Base-by-base conservation (phyloP, 768 basidiomycete species). In the Xerocomellus dryophilus region DNA sequence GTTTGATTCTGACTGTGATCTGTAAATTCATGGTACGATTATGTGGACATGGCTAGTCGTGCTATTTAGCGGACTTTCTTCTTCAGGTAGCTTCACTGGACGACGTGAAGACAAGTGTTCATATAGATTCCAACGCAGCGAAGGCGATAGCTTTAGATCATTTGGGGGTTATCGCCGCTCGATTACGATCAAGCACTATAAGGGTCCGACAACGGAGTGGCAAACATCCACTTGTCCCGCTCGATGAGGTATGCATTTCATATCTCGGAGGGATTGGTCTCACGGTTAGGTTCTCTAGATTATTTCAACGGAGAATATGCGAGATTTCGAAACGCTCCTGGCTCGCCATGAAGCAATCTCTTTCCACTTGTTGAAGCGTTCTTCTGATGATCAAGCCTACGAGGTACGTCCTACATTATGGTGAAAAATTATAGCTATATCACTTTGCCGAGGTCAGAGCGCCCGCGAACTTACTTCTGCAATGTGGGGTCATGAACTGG, bases 121-220 rank as follows among this genome's bases (percentile, higher is more conserved):
- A 80, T 34, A 73, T 74, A 23, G 97, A 98, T 64, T 83, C 78
- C 35, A 94, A 90, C 61, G 91, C 92, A 0, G 85, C 88, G 0
- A 96, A 94, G 69, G 85, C 84, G 1, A 85, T 97, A 58, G 91
- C 94, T 0, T 76, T 98, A 34, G 97, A 99, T 66, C 92, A 98
- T 70, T 76, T 99, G 0, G 97, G 97, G 10, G 79, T 86, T n/a
- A 91, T 99, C 48, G 94, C 90, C 21, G 89, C 93, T 5, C 82
- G 84, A 39, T 79, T 98, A 39, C 81, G 89, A 31, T 73, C 80
- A 0, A 85, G 81, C 35, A 72, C 74, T 47, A 69, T 85, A 42
- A 77, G 64, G 60, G 68, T 66, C 45, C 57, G 63, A 18, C 58
- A 66, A 55, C 56, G 59, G n/a, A 38, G 77, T 71, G 66, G 54